These are phyloP conservation scores for Amanita subjunquillea DNA, from an alignment of 768 basidiomycete species.

Conservation along the genomic window DNA sequence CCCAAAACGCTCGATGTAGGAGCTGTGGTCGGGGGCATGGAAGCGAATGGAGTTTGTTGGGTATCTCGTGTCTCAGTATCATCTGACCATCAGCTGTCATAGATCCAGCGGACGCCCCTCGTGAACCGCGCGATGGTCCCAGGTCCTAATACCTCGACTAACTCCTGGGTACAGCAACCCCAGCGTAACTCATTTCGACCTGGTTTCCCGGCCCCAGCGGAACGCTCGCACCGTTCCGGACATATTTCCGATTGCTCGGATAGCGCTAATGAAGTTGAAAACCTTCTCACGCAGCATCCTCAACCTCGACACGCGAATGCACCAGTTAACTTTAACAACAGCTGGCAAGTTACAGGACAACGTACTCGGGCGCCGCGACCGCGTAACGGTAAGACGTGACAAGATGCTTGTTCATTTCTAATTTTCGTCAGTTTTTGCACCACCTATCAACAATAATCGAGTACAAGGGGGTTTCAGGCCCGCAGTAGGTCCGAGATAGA, in stretches of 20 bases:
- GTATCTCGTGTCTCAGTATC: background rate
- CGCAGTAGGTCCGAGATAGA: slow-evolving; percentile 17
- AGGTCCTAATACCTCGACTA: slow-evolving; percentile 16
- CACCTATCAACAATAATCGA: slow-evolving; percentile 23
- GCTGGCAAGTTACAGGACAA: background rate
- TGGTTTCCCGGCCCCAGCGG: slow-evolving; percentile 39
- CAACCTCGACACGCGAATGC: slow-evolving; percentile 8
- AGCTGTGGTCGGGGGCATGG: slow-evolving; percentile 55
- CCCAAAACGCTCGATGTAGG: slow-evolving; percentile 32
- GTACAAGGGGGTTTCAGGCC: slow-evolving; percentile 35
- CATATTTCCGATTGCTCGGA: slow-evolving; percentile 50
- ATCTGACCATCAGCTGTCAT: background rate
- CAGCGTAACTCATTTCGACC: slow-evolving; percentile 20
- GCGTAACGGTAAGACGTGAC: slow-evolving; percentile 1
- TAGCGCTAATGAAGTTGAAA: slow-evolving; percentile 68
- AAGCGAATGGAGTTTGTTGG: slow-evolving; percentile 44
- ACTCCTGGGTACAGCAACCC: slow-evolving; percentile 21
- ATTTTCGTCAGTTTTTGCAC: slow-evolving; percentile 29
- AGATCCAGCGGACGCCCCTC: slow-evolving; percentile 69
- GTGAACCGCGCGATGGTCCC: slow-evolving; percentile 33
- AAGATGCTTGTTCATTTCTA: background rate
- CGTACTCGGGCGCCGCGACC: background rate
- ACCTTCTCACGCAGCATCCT: slow-evolving; percentile 31
- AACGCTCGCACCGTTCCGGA: slow-evolving; percentile 33
- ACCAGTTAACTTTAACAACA: background rate